Conservation (phyloP, 306 rosid genomes). For the Leucaena leucocephala region DNA sequence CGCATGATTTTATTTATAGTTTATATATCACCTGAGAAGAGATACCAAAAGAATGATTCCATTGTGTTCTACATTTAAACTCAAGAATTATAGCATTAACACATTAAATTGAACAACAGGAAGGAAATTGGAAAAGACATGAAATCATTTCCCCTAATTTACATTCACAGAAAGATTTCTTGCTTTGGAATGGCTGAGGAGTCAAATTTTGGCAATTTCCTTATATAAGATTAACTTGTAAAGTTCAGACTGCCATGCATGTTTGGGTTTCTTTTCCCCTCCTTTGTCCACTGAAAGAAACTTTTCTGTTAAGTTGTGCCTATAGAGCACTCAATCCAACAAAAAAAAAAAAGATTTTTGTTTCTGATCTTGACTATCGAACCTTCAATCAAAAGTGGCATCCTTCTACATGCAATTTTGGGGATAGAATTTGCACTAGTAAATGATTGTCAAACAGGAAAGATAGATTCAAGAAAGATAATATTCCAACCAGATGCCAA, state of each 20-base stretch:
- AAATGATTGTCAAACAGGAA: not conserved
- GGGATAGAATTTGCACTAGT: not conserved
- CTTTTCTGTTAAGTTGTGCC: not conserved
- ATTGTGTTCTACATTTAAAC: not conserved
- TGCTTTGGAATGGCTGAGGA: not conserved
- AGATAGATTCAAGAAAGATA: not conserved
- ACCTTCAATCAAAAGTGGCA: not conserved
- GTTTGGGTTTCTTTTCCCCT: not conserved
- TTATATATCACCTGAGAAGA: slow-evolving; percentile 20
- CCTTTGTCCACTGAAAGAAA: not conserved
- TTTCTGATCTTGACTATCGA: not conserved
- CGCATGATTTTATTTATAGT: slow-evolving; percentile 1
- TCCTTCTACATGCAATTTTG: not conserved
- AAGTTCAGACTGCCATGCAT: not conserved
- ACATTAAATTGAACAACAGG: slow-evolving; percentile 1
- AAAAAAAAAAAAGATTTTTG: not conserved
- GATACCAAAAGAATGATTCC: slow-evolving; percentile 9
- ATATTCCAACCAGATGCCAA: not conserved
- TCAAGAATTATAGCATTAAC: slow-evolving; percentile 13
- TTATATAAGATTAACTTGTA: not conserved
- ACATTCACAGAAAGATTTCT: not conserved
- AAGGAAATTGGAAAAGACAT: slow-evolving; percentile 14
- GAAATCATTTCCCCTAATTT: not conserved
- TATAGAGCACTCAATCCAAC: not conserved
- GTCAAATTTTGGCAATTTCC: not conserved